Conservation (phyloP, 805 yeast genomes). For the Saturnispora quitensis region DNA sequence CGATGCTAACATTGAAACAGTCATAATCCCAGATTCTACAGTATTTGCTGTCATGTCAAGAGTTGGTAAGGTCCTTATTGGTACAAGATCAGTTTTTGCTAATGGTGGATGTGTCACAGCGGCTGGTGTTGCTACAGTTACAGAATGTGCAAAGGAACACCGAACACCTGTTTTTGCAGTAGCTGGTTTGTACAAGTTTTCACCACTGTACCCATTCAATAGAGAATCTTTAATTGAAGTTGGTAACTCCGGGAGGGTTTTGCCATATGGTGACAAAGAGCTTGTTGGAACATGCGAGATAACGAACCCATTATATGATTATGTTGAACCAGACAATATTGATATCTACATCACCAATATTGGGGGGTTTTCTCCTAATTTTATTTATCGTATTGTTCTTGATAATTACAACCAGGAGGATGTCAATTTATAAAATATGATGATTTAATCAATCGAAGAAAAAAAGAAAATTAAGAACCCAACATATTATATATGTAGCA, state of each 20-base stretch:
- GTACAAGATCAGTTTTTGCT: slow-evolving; percentile 87
- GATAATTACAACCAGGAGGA: slow-evolving; percentile 90
- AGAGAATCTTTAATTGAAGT: slow-evolving; percentile 78
- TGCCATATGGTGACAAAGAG: slow-evolving; percentile 62
- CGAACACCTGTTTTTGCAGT: slow-evolving; percentile 95
- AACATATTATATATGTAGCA: not conserved
- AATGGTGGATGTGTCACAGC: slow-evolving; percentile 91
- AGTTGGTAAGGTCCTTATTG: slow-evolving; percentile 92
- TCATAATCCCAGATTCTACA: slow-evolving; percentile 86
- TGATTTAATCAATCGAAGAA: not conserved
- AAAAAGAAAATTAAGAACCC: not conserved
- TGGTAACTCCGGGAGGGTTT: slow-evolving; percentile 86
- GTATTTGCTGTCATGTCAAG: slow-evolving; percentile 94
- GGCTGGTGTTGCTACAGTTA: slow-evolving; percentile 86
- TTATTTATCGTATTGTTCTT: slow-evolving; percentile 87
- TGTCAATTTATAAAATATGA: slow-evolving; percentile 39
- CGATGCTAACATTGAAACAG: slow-evolving; percentile 79
- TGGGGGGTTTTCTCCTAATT: slow-evolving; percentile 95
- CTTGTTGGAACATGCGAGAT: slow-evolving; percentile 69
- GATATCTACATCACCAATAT: slow-evolving; percentile 91
- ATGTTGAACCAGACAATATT: slow-evolving; percentile 86
- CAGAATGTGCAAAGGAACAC: slow-evolving; percentile 92
- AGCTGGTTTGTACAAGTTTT: slow-evolving; percentile 86
- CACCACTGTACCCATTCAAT: slow-evolving; percentile 88
- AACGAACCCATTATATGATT: slow-evolving; percentile 83